phyloP scores from a whole-genome alignment of 2,329 filamentous ascomycete species.

The Bipolaris cookei region DNA sequence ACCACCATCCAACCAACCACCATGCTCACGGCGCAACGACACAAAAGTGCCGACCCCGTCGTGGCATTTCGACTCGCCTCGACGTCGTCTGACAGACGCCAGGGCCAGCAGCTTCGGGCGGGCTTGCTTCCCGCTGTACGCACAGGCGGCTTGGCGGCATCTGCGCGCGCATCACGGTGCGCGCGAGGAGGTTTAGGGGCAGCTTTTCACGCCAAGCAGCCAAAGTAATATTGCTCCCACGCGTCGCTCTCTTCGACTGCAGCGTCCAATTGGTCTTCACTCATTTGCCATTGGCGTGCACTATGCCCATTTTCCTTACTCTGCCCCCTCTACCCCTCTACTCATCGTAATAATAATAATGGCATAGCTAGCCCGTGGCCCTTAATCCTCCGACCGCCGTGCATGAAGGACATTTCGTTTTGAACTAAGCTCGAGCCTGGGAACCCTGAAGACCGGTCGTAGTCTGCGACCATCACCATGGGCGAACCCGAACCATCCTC shows the following conservation, averaged over 20 bases:
- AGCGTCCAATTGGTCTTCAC: slow-evolving; percentile 21
- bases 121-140: slow-evolving; percentile 27
- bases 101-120: slow-evolving; percentile 14
- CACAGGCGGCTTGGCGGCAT: slow-evolving; percentile 23
- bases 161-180: slow-evolving; percentile 29
- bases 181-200: slow-evolving; percentile 29
- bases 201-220: slow-evolving; percentile 30
- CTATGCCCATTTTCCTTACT: slow-evolving; percentile 14
- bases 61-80: slow-evolving; percentile 2
- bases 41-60: neutral
- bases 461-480: slow-evolving; percentile 27
- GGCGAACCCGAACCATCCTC: slow-evolving; percentile 50
- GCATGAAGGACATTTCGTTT: slow-evolving; percentile 26
- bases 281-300: slow-evolving; percentile 19
- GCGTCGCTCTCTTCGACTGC: slow-evolving; percentile 38
- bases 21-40: neutral
- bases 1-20: neutral
- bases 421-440: slow-evolving; percentile 27
- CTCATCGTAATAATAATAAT: slow-evolving; percentile 30
- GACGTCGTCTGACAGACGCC: slow-evolving; percentile 25
- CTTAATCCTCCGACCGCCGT: slow-evolving; percentile 11
- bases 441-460: slow-evolving; percentile 19
- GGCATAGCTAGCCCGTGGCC: slow-evolving; percentile 30
- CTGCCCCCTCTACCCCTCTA: slow-evolving; percentile 12
- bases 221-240: slow-evolving; percentile 29